Evolutionary conservation across 495 filamentous ascomycete genomes (phyloP).

Genomic region (Cercophora sp.): DNA sequence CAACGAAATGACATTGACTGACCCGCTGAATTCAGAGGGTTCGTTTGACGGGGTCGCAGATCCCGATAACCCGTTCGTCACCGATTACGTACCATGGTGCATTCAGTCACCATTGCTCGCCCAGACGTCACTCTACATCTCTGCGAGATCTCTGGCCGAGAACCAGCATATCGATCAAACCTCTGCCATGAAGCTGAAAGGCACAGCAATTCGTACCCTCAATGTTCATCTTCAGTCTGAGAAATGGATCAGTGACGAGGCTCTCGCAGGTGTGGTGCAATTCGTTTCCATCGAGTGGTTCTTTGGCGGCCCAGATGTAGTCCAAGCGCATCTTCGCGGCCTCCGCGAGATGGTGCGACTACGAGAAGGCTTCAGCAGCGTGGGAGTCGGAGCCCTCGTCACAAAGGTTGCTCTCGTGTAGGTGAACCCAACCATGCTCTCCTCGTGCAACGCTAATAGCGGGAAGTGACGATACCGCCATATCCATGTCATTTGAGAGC

Average conservation of each 20-base stretch:
- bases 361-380: constrained; percentile 18
- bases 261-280: constrained; percentile 20
- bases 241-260: constrained; percentile 15
- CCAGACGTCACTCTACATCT: constrained; percentile 21
- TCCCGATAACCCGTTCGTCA: constrained; percentile 21
- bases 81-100: constrained; percentile 20
- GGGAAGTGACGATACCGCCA: constrained; percentile 16
- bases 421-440: not conserved
- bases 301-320: constrained; percentile 19
- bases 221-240: constrained; percentile 20
- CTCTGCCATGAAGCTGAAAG: constrained; percentile 16
- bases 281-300: constrained; percentile 25
- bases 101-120: constrained; percentile 20
- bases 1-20: too few relatives aligned
- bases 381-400: constrained; percentile 16
- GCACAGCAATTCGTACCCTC: constrained; percentile 18
- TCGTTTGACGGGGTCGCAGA: constrained; percentile 21
- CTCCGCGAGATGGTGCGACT: constrained; percentile 22
- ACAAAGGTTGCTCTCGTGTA: constrained; percentile 22
- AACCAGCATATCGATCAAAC: constrained; percentile 15
- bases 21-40: too few relatives aligned
- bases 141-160: constrained; percentile 20
- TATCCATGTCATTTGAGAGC: constrained; percentile 18
- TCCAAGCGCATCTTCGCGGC: constrained; percentile 21
- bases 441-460: not conserved